A percentile compares a stretch with the other conserved stretches of the same genome.
These are phyloP conservation scores for Scheffersomyces illinoinensis DNA, from an alignment of 1,139 yeast species.

Conservation along the genomic window DNA sequence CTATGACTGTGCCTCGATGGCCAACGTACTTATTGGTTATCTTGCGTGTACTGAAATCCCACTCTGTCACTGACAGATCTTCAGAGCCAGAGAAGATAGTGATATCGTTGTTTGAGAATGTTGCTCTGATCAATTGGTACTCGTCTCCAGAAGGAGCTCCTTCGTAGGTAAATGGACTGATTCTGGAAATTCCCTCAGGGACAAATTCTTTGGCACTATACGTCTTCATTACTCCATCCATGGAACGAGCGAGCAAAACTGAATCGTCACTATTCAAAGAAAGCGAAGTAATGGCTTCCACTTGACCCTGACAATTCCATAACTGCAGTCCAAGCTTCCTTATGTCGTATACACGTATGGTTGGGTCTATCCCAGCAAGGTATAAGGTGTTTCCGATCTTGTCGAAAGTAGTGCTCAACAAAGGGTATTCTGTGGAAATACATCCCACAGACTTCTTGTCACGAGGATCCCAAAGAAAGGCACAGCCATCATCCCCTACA, in stretches of 20 bases:
- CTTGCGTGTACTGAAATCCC: conserved; percentile 59
- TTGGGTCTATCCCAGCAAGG: conserved; percentile 69
- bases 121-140: conserved; percentile 50
- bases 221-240: conserved; percentile 58
- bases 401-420: conserved; percentile 52
- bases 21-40: conserved; percentile 54
- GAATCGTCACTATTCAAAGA: conserved; percentile 52
- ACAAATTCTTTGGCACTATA: conserved; percentile 53
- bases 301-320: conserved; percentile 50
- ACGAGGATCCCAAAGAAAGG: conserved; percentile 65
- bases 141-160: conserved; percentile 64
- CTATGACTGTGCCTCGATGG: conserved; percentile 63
- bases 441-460: conserved; percentile 37
- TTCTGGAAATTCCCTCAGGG: conserved; percentile 38
- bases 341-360: conserved; percentile 57
- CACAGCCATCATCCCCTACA: conserved; percentile 67
- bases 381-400: conserved; percentile 45
- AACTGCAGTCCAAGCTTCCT: conserved; percentile 37
- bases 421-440: conserved; percentile 53
- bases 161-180: conserved; percentile 48
- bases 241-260: conserved; percentile 53
- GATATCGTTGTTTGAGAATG: conserved; percentile 40
- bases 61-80: conserved; percentile 56
- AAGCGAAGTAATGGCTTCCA: conserved; percentile 53
- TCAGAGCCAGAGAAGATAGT: conserved; percentile 60